A percentile compares a stretch with the other conserved stretches of the same genome.
phyloP scores from a whole-genome alignment of 2,329 filamentous ascomycete species.

The Didymella exigua region DNA sequence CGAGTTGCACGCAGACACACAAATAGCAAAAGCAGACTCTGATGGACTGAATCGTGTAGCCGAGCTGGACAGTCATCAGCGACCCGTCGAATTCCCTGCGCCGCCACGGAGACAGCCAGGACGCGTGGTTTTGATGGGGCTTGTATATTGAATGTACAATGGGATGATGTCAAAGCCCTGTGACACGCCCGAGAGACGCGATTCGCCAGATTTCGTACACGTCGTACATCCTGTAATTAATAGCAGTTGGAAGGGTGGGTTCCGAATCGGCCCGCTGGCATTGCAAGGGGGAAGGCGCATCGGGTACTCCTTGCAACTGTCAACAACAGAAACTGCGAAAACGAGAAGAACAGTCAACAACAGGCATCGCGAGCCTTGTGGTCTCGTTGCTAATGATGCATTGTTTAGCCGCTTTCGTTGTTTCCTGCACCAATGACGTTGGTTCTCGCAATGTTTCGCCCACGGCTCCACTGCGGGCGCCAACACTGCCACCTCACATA shows the following conservation, averaged over 20 bases:
- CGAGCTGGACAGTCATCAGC: too few relatives aligned
- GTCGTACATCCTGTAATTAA: conserved; percentile 8
- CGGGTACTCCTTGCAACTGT: background rate
- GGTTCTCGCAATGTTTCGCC: background rate
- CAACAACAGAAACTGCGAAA: background rate
- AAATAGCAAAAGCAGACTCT: too few relatives aligned
- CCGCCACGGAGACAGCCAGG: too few relatives aligned
- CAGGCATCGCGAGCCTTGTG: too few relatives aligned
- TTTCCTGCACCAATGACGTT: background rate
- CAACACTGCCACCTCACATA: conserved; percentile 1
- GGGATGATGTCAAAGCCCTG: background rate
- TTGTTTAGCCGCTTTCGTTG: background rate
- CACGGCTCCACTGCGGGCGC: conserved; percentile 5
- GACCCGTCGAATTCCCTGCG: too few relatives aligned
- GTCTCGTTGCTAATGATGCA: too few relatives aligned
- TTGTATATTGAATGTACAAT: background rate
- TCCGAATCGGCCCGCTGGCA: background rate
- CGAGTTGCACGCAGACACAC: too few relatives aligned
- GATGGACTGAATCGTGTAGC: too few relatives aligned
- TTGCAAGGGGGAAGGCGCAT: background rate
- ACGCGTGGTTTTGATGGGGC: background rate
- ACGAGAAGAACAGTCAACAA: background rate
- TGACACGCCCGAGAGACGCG: background rate
- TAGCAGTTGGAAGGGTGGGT: background rate
- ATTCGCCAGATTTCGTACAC: conserved; percentile 3